Percentiles rank a stretch among this genome's conserved stretches.
phyloP scores from a whole-genome alignment of 2,329 filamentous ascomycete species.

The Penicillium olsonii region DNA sequence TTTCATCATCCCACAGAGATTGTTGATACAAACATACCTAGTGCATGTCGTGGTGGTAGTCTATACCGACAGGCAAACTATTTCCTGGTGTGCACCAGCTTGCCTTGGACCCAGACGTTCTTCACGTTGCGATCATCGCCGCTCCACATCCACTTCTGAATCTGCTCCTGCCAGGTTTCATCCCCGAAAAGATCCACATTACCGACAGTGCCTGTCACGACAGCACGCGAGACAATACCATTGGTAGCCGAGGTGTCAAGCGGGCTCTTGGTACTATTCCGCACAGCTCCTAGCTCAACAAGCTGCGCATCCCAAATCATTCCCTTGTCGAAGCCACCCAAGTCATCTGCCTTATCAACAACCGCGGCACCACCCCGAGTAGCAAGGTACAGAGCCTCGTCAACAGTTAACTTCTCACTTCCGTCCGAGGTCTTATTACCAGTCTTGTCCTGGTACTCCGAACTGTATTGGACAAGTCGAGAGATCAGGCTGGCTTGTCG shows the following conservation, averaged over 20 bases:
- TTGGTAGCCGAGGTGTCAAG: slow-evolving; percentile 1
- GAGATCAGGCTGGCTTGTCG: slow-evolving; percentile 79
- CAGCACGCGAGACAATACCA: slow-evolving; percentile 12
- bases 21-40: neutral
- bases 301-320: slow-evolving; percentile 92
- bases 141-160: slow-evolving; percentile 93
- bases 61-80: neutral
- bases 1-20: neutral
- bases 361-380: slow-evolving; percentile 85
- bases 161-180: slow-evolving; percentile 81
- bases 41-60: too few relatives aligned
- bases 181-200: slow-evolving; percentile 88
- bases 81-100: slow-evolving; percentile 67
- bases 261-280: slow-evolving; percentile 22
- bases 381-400: slow-evolving; percentile 82
- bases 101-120: slow-evolving; percentile 85
- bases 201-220: slow-evolving; percentile 53
- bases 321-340: slow-evolving; percentile 82
- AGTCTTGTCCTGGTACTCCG: slow-evolving; percentile 40
- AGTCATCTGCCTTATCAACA: slow-evolving; percentile 68
- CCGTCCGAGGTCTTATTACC: slow-evolving; percentile 41
- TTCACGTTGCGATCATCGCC: slow-evolving; percentile 90
- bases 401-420: slow-evolving; percentile 69
- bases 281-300: slow-evolving; percentile 61
- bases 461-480: slow-evolving; percentile 58